Conservation (phyloP, 1,284 basidiomycete genomes). For the Ustilago trichophora region DNA sequence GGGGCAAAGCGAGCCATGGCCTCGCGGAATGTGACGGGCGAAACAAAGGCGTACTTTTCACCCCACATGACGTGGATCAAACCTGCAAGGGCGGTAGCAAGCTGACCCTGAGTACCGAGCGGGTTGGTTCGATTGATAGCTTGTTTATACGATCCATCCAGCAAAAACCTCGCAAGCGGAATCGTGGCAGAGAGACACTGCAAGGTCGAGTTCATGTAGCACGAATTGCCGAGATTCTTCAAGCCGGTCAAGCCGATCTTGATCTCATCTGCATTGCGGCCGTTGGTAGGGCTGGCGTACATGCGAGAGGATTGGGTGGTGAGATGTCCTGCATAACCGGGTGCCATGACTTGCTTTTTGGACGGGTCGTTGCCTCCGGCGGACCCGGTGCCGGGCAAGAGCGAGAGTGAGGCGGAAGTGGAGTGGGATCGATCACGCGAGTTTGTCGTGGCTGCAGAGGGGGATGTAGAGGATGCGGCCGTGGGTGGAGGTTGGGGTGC, state of each 20-base stretch:
- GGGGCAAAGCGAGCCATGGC: slow-evolving; percentile 66
- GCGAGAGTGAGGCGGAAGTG: slow-evolving; percentile 1
- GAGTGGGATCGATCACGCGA: slow-evolving; percentile 14
- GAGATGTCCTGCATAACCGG: slow-evolving; percentile 36
- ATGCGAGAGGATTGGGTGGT: slow-evolving; percentile 32
- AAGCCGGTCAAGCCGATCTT: slow-evolving; percentile 63
- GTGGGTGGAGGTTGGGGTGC: slow-evolving; percentile 43
- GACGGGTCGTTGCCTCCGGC: slow-evolving; percentile 39
- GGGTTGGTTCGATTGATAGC: slow-evolving; percentile 89
- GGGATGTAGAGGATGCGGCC: slow-evolving; percentile 36
- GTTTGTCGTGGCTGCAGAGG: slow-evolving; percentile 12
- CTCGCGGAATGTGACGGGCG: slow-evolving; percentile 86
- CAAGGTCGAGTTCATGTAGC: slow-evolving; percentile 66
- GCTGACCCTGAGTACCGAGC: slow-evolving; percentile 84
- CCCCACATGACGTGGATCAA: slow-evolving; percentile 88
- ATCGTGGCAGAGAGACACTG: slow-evolving; percentile 64
- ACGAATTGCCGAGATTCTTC: slow-evolving; percentile 65
- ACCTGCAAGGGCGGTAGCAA: slow-evolving; percentile 84
- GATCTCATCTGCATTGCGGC: slow-evolving; percentile 43
- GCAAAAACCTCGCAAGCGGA: slow-evolving; percentile 58
- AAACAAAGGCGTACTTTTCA: slow-evolving; percentile 82
- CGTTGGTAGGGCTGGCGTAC: slow-evolving; percentile 31
- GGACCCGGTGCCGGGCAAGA: slow-evolving; percentile 21
- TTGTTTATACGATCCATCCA: slow-evolving; percentile 78
- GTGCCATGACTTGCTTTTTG: slow-evolving; percentile 42